Conservation (phyloP, 2,329 filamentous ascomycete genomes). For the Scortechinia acanthostroma region DNA sequence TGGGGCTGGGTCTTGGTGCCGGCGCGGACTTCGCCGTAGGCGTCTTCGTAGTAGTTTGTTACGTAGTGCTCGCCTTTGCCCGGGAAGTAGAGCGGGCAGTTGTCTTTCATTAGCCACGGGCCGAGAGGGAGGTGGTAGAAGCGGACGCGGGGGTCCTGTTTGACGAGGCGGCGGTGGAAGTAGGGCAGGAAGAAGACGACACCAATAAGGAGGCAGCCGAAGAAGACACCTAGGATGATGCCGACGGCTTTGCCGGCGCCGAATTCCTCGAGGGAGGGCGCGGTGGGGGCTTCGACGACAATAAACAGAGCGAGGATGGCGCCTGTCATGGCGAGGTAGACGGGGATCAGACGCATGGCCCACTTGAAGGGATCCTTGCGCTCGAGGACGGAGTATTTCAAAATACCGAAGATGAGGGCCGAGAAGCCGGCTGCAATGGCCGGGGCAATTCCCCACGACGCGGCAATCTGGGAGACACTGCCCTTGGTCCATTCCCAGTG, state of each 20-base stretch:
- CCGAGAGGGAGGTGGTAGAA: slow-evolving; percentile 24
- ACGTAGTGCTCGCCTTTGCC: slow-evolving; percentile 23
- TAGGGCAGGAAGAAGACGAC: slow-evolving; percentile 25
- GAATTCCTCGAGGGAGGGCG: slow-evolving; percentile 15
- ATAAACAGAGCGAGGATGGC: slow-evolving; percentile 42
- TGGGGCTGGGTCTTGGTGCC: slow-evolving; percentile 3
- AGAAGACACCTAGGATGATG: slow-evolving; percentile 20
- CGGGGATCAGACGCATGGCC: slow-evolving; percentile 35
- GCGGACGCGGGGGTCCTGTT: slow-evolving; percentile 18
- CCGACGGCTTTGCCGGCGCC: slow-evolving; percentile 15
- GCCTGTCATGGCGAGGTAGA: slow-evolving; percentile 37
- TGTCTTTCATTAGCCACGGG: slow-evolving; percentile 25
- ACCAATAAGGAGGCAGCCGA: slow-evolving; percentile 15
- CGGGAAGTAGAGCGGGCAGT: slow-evolving; percentile 27
- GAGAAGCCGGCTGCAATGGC: slow-evolving; percentile 34
- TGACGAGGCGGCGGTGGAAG: slow-evolving; percentile 20
- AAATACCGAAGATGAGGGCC: slow-evolving; percentile 35
- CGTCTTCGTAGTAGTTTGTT: slow-evolving; percentile 26
- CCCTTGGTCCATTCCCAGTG: slow-evolving; percentile 31
- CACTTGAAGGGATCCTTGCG: slow-evolving; percentile 37
- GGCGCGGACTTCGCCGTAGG: slow-evolving; percentile 4
- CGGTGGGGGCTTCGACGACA: slow-evolving; percentile 30
- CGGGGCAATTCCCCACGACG: slow-evolving; percentile 38
- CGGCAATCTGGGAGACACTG: slow-evolving; percentile 35
- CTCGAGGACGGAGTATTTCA: slow-evolving; percentile 40